Percentiles rank a stretch among this genome's conserved stretches.
Conservation (phyloP, 2,329 filamentous ascomycete genomes). For the Karstenula rhodostoma region DNA sequence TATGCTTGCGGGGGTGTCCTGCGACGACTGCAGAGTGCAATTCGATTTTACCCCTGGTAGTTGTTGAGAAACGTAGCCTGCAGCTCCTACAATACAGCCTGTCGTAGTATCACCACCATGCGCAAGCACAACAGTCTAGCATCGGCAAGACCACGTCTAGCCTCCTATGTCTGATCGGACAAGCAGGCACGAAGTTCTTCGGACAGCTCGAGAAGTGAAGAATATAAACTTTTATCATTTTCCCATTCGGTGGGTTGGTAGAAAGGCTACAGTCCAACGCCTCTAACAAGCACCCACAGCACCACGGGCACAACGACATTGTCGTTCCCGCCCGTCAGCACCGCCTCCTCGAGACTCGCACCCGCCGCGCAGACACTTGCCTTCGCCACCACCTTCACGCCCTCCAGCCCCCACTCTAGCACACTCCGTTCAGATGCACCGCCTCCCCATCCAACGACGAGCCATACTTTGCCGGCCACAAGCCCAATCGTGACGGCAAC, state of each 20-base stretch:
- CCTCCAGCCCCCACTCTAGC: constrained; percentile 47
- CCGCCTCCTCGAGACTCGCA: constrained; percentile 91
- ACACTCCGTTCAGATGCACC: constrained; percentile 47
- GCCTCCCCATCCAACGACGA: constrained; percentile 75
- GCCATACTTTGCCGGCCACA: constrained; percentile 74
- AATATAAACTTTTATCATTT: neutral
- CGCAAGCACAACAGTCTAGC: no score
- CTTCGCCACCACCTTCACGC: constrained; percentile 59
- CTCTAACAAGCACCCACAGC: constrained; percentile 90
- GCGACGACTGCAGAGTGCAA: no score
- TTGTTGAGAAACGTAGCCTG: no score
- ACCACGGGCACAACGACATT: constrained; percentile 96
- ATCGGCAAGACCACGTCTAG: no score
- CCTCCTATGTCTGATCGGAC: no score
- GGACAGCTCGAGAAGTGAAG: neutral
- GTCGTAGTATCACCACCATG: no score
- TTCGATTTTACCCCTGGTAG: no score
- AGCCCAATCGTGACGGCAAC: constrained; percentile 80
- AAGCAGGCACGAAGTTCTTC: no score
- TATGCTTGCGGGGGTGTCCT: no score
- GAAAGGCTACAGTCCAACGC: constrained; percentile 59
- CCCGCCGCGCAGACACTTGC: constrained; percentile 74
- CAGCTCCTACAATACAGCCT: no score
- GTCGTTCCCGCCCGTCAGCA: constrained; percentile 95
- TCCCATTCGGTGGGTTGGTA: no score